Percentiles rank a stretch among this genome's conserved stretches.
These are phyloP conservation scores for Clathrus columnatus DNA, from an alignment of 768 basidiomycete genomes.

Conservation along the genomic window DNA sequence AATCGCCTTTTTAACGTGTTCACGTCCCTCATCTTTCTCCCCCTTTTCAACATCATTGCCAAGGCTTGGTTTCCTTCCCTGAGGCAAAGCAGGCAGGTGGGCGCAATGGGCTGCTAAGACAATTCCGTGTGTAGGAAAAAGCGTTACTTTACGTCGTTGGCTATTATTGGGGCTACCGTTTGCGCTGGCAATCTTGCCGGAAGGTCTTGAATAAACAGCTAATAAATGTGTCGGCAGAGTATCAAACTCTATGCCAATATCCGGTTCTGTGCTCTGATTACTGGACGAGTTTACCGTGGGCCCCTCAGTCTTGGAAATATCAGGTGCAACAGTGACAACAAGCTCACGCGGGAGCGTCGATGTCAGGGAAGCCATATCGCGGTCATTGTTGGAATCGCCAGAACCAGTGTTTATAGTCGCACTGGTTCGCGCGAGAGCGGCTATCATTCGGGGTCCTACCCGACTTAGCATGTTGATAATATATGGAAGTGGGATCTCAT, in stretches of 20 bases:
- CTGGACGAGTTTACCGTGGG: neutral
- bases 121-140: slow-evolving; percentile 57
- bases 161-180: slow-evolving; percentile 16
- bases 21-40: neutral
- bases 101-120: slow-evolving; percentile 56
- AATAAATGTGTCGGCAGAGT: slow-evolving; percentile 46
- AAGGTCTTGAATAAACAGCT: slow-evolving; percentile 42
- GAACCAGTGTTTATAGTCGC: neutral
- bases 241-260: neutral
- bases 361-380: slow-evolving; percentile 13
- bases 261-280: neutral
- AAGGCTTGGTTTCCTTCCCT: slow-evolving; percentile 12
- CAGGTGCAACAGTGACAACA: slow-evolving; percentile 24
- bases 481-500: slow-evolving; percentile 52
- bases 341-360: slow-evolving; percentile 35
- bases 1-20: neutral
- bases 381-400: neutral
- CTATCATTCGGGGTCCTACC: slow-evolving; percentile 25
- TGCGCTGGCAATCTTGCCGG: slow-evolving; percentile 31
- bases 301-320: no score
- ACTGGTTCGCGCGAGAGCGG: neutral
- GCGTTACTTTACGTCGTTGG: slow-evolving; percentile 33
- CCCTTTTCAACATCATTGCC: neutral
- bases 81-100: slow-evolving; percentile 43
- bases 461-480: slow-evolving; percentile 42